Percentiles rank a stretch among this genome's conserved stretches.
Evolutionary conservation across 2,329 filamentous ascomycete genomes (phyloP).

Genomic region (Sarocladium kiliense): DNA sequence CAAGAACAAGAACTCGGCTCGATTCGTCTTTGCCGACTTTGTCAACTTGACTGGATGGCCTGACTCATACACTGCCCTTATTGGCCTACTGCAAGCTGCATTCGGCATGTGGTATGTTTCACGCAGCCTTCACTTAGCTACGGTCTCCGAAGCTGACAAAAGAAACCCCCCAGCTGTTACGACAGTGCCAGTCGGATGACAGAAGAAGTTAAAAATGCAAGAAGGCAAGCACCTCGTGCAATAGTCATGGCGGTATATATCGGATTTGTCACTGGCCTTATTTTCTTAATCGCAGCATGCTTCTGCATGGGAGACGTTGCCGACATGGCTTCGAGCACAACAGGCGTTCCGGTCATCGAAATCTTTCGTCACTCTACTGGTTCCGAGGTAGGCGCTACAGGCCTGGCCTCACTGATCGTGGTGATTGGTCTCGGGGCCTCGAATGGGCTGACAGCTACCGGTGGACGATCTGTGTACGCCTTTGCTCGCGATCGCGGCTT

Average conservation of each 20-base stretch:
- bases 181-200: background rate
- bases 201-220: background rate
- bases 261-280: background rate
- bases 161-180: background rate
- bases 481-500: background rate
- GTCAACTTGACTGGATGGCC: background rate
- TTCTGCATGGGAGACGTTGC: background rate
- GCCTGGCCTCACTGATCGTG: background rate
- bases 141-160: background rate
- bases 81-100: background rate
- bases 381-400: background rate
- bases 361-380: background rate
- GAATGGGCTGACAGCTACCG: background rate
- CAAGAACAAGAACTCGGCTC: background rate
- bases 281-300: background rate
- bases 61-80: background rate
- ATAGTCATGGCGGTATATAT: background rate
- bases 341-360: background rate
- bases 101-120: background rate
- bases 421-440: background rate
- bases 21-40: background rate
- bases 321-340: background rate
- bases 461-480: background rate
- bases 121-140: background rate
- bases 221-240: background rate